phyloP scores from a whole-genome alignment of 306 rosid genomes.

The Potentilla sterilis region DNA sequence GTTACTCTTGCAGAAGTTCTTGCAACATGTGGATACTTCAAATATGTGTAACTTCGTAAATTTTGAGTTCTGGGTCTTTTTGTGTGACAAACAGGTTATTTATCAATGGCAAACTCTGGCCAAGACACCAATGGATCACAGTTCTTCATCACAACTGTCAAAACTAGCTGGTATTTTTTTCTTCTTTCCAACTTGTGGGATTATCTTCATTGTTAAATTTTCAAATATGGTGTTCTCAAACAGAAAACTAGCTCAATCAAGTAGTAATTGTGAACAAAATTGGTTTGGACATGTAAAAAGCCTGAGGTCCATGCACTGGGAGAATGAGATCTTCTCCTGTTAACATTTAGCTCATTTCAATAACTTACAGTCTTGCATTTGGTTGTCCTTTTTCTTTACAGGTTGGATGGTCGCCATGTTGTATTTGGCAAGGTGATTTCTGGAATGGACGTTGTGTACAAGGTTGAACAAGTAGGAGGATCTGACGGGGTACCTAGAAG shows the following conservation, averaged over 20 bases:
- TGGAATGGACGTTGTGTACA: slow-evolving; percentile 53
- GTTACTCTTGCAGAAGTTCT: slow-evolving; percentile 3
- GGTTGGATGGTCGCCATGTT: slow-evolving; percentile 85
- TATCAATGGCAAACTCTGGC: slow-evolving; percentile 92
- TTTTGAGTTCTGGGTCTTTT: not conserved
- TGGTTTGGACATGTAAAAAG: not conserved
- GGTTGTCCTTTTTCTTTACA: slow-evolving; percentile 25
- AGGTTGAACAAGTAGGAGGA: slow-evolving; percentile 48
- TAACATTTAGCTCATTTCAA: not conserved
- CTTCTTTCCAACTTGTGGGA: not conserved
- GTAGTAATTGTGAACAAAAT: not conserved
- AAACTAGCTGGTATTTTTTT: slow-evolving; percentile 65
- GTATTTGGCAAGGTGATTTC: slow-evolving; percentile 55
- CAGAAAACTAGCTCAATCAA: not conserved
- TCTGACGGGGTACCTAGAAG: slow-evolving; percentile 33
- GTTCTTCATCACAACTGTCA: slow-evolving; percentile 79
- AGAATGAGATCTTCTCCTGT: not conserved
- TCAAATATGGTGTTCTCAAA: not conserved
- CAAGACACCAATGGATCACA: slow-evolving; percentile 90
- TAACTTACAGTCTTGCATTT: slow-evolving; percentile 18
- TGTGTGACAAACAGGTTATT: slow-evolving; percentile 48
- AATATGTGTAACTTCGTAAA: not conserved
- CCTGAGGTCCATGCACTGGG: not conserved
- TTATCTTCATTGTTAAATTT: not conserved
- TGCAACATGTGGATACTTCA: not conserved